These are phyloP conservation scores for Begonia loranthoides DNA, from an alignment of 306 rosid genomes.

Conservation along the genomic window DNA sequence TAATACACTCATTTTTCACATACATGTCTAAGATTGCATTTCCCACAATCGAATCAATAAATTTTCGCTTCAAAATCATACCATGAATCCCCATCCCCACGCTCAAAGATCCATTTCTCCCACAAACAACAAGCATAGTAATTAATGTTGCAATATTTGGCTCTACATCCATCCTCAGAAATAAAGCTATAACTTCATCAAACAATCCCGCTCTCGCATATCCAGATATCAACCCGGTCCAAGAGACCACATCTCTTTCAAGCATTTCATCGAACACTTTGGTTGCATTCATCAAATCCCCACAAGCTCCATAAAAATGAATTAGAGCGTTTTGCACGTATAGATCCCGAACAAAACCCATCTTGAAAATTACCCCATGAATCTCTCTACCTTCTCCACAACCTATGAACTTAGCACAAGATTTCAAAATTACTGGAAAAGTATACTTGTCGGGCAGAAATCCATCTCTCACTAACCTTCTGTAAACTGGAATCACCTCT, in stretches of 20 bases:
- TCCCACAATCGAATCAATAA: conserved; percentile 32
- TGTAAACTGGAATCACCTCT: conserved; percentile 26
- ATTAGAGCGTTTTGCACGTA: conserved; percentile 50
- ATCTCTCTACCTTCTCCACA: conserved; percentile 42
- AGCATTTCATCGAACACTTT: conserved; percentile 64
- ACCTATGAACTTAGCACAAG: conserved; percentile 59
- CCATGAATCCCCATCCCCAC: conserved; percentile 72
- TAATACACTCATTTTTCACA: conserved; percentile 40
- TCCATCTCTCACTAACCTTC: conserved; percentile 39
- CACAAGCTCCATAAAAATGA: conserved; percentile 42
- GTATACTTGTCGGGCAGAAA: conserved; percentile 57
- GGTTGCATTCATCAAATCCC: conserved; percentile 29
- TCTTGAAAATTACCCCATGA: conserved; percentile 34
- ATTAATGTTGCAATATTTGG: conserved; percentile 57
- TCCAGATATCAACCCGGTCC: conserved; percentile 71
- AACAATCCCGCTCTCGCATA: conserved; percentile 39
- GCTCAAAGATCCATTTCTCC: conserved; percentile 32
- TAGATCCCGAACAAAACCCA: conserved; percentile 36
- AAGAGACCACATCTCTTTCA: conserved; percentile 68
- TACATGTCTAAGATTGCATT: conserved; percentile 68
- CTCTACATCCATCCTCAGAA: conserved; percentile 35
- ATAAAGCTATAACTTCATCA: conserved; percentile 30
- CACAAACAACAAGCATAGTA: conserved; percentile 49
- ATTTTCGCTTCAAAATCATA: conserved; percentile 20
- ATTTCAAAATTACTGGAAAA: conserved; percentile 51